Conservation (phyloP, 1,284 basidiomycete species). For the Farysia itapuensis region DNA sequence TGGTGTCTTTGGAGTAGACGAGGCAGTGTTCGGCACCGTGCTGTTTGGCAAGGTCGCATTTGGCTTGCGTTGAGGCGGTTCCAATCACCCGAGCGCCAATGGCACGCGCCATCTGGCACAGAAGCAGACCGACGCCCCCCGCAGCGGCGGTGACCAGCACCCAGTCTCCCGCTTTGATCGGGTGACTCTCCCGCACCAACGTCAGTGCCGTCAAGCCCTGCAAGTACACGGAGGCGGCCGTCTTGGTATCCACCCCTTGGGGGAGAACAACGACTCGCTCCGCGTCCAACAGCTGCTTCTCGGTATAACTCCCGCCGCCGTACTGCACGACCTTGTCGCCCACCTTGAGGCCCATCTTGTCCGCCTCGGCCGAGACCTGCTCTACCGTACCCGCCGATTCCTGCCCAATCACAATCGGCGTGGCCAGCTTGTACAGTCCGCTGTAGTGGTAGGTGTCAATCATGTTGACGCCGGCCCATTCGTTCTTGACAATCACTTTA, state of each 20-base stretch:
- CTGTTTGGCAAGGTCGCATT: conserved; percentile 77
- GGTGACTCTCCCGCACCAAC: conserved; percentile 79
- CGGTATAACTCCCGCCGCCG: conserved; percentile 70
- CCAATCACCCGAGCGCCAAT: conserved; percentile 86
- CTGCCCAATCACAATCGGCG: conserved; percentile 76
- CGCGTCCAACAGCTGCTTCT: conserved; percentile 74
- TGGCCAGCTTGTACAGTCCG: conserved; percentile 64
- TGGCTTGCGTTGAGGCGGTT: conserved; percentile 83
- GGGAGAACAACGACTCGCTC: conserved; percentile 67
- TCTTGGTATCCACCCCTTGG: conserved; percentile 65
- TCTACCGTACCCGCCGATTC: conserved; percentile 78
- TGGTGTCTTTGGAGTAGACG: conserved; percentile 66
- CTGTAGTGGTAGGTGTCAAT: conserved; percentile 69
- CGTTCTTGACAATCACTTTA: conserved; percentile 78
- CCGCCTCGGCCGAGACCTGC: conserved; percentile 64
- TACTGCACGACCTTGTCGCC: conserved; percentile 68
- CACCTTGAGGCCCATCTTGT: conserved; percentile 62
- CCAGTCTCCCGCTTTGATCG: conserved; percentile 69
- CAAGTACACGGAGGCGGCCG: conserved; percentile 71
- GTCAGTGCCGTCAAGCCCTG: conserved; percentile 81
- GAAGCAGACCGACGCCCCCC: conserved; percentile 68
- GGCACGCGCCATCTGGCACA: conserved; percentile 63
- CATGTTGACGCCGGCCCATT: conserved; percentile 60
- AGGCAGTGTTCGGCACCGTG: conserved; percentile 87
- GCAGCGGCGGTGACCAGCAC: conserved; percentile 86